Evolutionary conservation across 208 protist species (phyloP).

Genomic region (Polymyxa betae): DNA sequence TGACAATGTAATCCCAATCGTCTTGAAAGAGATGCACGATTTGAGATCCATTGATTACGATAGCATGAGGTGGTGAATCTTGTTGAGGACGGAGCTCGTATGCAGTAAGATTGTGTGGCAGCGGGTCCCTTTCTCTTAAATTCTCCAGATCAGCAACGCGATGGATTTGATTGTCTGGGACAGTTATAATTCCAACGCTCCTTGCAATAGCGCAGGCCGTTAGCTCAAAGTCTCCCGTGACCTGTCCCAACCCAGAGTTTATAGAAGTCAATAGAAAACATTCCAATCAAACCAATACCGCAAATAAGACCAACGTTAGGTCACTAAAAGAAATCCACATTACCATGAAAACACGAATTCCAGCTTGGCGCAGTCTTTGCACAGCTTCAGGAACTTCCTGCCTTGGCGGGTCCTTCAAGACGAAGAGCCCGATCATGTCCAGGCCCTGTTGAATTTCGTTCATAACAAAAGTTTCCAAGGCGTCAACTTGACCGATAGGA

Average conservation of each 20-base stretch:
- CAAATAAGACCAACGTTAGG: too few relatives aligned
- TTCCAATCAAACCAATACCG: too few relatives aligned
- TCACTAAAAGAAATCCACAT: conserved; percentile 87
- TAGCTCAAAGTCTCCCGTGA: background rate
- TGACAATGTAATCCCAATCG: conserved; percentile 4
- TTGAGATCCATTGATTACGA: background rate
- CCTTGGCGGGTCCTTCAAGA: conserved; percentile 83
- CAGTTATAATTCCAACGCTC: conserved; percentile 67
- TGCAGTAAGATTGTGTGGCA: background rate
- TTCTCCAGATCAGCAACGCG: background rate
- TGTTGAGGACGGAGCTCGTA: background rate
- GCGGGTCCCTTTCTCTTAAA: background rate
- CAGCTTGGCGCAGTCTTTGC: conserved; percentile 75
- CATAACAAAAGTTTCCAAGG: background rate
- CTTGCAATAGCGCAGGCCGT: background rate
- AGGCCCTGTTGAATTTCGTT: conserved; percentile 60
- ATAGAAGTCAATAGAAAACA: conserved; percentile 63
- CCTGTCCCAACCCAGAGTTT: conserved; percentile 72
- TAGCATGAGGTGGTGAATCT: background rate
- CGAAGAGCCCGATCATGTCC: conserved; percentile 79
- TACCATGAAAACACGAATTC: conserved; percentile 87
- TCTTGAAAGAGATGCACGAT: background rate
- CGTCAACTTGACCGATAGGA: background rate
- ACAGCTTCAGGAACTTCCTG: conserved; percentile 77
- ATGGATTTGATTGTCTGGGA: background rate